These are phyloP conservation scores for Coleophoma eucalyptorum DNA, from an alignment of 2,329 filamentous ascomycete genomes.

Conservation along the genomic window DNA sequence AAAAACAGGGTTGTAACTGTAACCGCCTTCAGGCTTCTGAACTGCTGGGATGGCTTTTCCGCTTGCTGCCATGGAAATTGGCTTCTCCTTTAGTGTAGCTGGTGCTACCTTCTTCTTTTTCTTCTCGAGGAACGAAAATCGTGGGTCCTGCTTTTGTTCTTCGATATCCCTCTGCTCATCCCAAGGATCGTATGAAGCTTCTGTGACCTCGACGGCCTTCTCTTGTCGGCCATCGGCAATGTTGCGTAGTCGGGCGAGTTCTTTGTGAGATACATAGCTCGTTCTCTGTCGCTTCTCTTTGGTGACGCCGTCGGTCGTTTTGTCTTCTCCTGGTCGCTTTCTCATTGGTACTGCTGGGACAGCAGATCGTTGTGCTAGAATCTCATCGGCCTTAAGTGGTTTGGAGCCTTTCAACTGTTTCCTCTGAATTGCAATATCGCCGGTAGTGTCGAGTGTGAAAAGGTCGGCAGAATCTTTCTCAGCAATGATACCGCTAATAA, in stretches of 20 bases:
- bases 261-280: slow-evolving; percentile 80
- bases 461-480: slow-evolving; percentile 82
- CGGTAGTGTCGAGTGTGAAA: slow-evolving; percentile 76
- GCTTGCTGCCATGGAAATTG: slow-evolving; percentile 77
- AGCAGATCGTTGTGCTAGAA: slow-evolving; percentile 78
- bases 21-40: slow-evolving; percentile 72
- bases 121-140: slow-evolving; percentile 64
- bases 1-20: slow-evolving; percentile 90
- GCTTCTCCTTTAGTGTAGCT: slow-evolving; percentile 68
- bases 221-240: slow-evolving; percentile 69
- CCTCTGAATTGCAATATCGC: slow-evolving; percentile 62
- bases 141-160: slow-evolving; percentile 41
- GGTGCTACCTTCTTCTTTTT: slow-evolving; percentile 67
- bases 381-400: slow-evolving; percentile 84
- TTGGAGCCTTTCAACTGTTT: slow-evolving; percentile 69
- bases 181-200: slow-evolving; percentile 80
- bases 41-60: slow-evolving; percentile 80
- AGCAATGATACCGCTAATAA: slow-evolving; percentile 70
- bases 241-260: slow-evolving; percentile 72
- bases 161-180: slow-evolving; percentile 43
- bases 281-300: slow-evolving; percentile 70
- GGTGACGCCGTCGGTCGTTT: slow-evolving; percentile 69
- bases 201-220: slow-evolving; percentile 41
- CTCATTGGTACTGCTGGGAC: slow-evolving; percentile 74
- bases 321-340: slow-evolving; percentile 66